Base-by-base conservation (phyloP, 2,329 filamentous ascomycete species). In the Dactylellina leptospora region DNA sequence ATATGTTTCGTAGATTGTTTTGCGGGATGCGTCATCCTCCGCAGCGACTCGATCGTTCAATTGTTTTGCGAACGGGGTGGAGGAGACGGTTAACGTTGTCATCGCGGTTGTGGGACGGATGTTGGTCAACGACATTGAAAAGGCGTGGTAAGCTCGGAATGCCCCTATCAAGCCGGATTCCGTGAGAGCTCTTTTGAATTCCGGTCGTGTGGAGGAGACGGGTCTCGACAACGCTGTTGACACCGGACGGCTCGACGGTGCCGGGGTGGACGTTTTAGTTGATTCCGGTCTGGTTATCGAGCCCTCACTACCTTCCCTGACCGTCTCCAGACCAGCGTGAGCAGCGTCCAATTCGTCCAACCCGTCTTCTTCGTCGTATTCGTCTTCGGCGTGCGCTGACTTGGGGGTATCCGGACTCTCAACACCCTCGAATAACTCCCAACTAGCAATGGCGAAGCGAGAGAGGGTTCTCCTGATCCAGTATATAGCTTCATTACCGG, bases 401-500 rank as follows among this genome's bases (percentile, higher is more conserved):
- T 30, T 33, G 13, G 59, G 68, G n/a, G 62, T 68, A 36, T 73
- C 69, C 2, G 60, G 44, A 20, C 23, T 42, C 28, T 68, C 61
- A 13, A 73, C 61, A 6, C 69, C 69, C 25, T 73, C 69, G 28
- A 73, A 73, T 6, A 73, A 42, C 20, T 73, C 69, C 69, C 69
- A 73, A 28, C 69, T 73, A n/a, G 55, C 54, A 20, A 73, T 68
- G 13, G 69, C 69, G 36, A 73, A 73, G 11, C 69, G 59, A 2
- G 69, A 66, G 30, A 73, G 55, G 1, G 69, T 68, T n/a, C 53
- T 68, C n/a, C 61, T 61, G 45, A 60, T 73, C 69, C 69, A 73
- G 42, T 60, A 73, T 20, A 66, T 51, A 3, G 69, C 60, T 38
- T 73, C 69, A 11, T 44, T 28, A 13, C 69, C 69, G 2, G 61